Conservation (phyloP, 208 protist genomes). For the Acanthamoeba quina region DNA sequence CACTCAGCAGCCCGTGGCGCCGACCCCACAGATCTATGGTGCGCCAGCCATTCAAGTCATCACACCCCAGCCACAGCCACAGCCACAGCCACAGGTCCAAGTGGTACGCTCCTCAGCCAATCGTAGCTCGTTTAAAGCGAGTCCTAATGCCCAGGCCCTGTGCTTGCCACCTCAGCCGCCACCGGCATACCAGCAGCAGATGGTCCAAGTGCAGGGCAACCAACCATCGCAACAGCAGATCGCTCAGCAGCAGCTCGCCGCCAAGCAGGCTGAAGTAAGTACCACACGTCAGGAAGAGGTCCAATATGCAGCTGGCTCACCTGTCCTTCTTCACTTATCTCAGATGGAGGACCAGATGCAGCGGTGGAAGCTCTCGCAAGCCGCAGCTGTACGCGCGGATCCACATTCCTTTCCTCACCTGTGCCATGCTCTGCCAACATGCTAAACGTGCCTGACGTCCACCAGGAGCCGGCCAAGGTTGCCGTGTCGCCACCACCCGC, state of each 20-base stretch:
- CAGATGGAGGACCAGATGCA: background rate
- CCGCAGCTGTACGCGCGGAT: background rate
- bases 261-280: background rate
- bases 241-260: background rate
- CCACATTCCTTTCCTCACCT: background rate
- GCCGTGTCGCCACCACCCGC: too few species aligned
- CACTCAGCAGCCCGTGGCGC: background rate
- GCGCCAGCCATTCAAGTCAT: background rate
- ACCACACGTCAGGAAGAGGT: background rate
- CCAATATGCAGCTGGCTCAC: background rate
- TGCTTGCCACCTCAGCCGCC: background rate
- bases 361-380: background rate
- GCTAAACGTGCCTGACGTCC: background rate
- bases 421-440: background rate
- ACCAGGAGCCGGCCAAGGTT: too few species aligned
- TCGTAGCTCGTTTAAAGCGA: too few species aligned
- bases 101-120: background rate
- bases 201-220: background rate
- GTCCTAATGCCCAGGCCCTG: background rate
- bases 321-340: background rate
- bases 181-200: background rate
- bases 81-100: background rate
- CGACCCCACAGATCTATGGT: background rate
- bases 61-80: background rate
- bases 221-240: conserved; percentile 2